phyloP scores from a whole-genome alignment of 2,329 filamentous ascomycete species.

The Orbilia ellipsospora region DNA sequence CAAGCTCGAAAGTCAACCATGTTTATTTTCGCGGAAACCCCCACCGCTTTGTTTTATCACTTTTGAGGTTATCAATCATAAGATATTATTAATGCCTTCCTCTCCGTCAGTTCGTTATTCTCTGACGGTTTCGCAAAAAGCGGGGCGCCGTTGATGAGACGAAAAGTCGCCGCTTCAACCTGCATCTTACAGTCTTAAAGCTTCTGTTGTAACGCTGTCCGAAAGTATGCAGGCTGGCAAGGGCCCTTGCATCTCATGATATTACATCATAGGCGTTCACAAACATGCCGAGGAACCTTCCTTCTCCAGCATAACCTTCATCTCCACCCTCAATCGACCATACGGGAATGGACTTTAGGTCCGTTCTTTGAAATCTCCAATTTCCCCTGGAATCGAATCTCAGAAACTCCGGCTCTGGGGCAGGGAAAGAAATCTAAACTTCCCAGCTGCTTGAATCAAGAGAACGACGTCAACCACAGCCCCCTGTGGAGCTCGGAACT shows the following conservation, averaged over 20 bases:
- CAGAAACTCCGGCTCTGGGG: not conserved
- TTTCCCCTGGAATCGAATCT: slow-evolving; percentile 13
- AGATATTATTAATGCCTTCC: too few relatives aligned
- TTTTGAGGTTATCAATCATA: not conserved
- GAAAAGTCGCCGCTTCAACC: slow-evolving; percentile 34
- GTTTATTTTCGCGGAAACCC: not conserved
- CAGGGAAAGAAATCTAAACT: not conserved
- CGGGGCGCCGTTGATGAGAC: not conserved
- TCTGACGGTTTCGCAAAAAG: not conserved
- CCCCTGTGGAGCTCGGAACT: slow-evolving; percentile 17
- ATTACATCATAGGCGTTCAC: slow-evolving; percentile 54
- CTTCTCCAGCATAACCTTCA: slow-evolving; percentile 33
- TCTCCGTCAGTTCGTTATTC: too few relatives aligned
- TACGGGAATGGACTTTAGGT: slow-evolving; percentile 8
- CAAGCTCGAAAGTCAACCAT: slow-evolving; percentile 14
- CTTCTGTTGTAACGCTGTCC: not conserved
- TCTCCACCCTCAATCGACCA: slow-evolving; percentile 40
- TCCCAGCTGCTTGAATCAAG: slow-evolving; percentile 6
- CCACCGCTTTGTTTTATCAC: not conserved
- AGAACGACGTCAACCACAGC: not conserved
- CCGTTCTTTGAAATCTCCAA: not conserved
- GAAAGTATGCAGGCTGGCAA: slow-evolving; percentile 12
- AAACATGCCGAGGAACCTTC: slow-evolving; percentile 52
- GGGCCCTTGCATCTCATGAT: slow-evolving; percentile 52
- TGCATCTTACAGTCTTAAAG: not conserved